phyloP scores from a whole-genome alignment of 1,284 basidiomycete species.

The Uromyces viciae-fabae region DNA sequence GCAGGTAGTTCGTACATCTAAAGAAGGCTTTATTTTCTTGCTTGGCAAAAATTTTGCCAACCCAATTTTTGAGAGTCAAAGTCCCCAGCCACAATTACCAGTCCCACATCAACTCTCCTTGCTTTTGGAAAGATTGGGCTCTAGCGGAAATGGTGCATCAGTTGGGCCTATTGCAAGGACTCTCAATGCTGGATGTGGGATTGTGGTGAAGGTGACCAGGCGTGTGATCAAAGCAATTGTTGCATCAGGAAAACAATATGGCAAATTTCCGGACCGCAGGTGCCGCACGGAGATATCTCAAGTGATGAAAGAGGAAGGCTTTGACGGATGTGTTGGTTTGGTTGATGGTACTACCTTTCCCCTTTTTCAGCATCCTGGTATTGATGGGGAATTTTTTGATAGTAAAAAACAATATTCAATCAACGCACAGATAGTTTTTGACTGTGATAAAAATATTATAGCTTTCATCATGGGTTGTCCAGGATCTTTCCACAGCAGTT shows the following conservation, averaged over 20 bases:
- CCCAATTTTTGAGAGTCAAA: not conserved
- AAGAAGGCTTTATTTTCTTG: not conserved
- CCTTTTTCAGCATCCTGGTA: not conserved
- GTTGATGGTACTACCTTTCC: conserved; percentile 16
- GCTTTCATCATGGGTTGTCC: not conserved
- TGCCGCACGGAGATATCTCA: not conserved
- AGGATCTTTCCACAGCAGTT: not conserved
- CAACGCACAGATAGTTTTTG: not conserved
- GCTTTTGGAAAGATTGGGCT: conserved; percentile 1
- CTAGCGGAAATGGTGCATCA: conserved; percentile 7
- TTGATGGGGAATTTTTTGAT: conserved; percentile 1
- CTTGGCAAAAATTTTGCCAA: not conserved
- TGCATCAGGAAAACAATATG: not conserved
- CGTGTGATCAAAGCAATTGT: not conserved
- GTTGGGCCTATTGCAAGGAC: not conserved
- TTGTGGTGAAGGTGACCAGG: not conserved
- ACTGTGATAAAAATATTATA: conserved; percentile 6
- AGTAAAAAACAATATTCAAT: not conserved
- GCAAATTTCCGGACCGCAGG: not conserved
- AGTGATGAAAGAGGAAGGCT: not conserved
- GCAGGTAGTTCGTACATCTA: not conserved
- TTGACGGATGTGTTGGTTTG: not conserved
- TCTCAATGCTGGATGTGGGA: not conserved
- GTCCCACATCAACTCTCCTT: conserved; percentile 3
- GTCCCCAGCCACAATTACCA: not conserved